Conservation (phyloP, 2,329 filamentous ascomycete species). For the Beauveria australis region DNA sequence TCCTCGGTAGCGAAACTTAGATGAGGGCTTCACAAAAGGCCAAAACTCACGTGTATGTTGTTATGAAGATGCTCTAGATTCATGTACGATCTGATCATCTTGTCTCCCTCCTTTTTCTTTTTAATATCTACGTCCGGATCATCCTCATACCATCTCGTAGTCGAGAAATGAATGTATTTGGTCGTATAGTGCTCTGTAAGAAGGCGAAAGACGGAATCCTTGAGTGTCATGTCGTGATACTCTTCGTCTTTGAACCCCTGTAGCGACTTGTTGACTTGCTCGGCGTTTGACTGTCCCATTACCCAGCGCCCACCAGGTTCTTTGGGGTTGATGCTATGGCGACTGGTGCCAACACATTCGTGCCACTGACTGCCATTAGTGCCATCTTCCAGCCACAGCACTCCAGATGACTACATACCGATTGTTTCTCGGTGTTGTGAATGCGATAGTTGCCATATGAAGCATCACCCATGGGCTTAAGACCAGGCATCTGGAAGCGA, state of each 20-base stretch:
- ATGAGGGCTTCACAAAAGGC: not conserved
- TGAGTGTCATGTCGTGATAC: not conserved
- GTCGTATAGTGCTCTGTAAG: conserved; percentile 18
- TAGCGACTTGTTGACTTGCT: not conserved
- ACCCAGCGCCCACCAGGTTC: not conserved
- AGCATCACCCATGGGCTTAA: not conserved
- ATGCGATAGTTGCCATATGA: not conserved
- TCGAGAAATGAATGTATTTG: conserved; percentile 16
- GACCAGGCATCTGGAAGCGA: conserved; percentile 17
- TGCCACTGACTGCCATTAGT: not conserved
- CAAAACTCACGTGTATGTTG: not conserved
- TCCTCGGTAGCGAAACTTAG: no score
- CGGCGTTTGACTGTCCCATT: not conserved
- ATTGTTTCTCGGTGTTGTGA: not conserved
- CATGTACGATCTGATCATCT: not conserved
- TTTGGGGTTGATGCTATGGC: not conserved
- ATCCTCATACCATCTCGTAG: not conserved
- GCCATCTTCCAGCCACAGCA: not conserved
- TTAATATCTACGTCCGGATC: not conserved
- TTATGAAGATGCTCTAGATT: not conserved
- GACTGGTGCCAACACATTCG: not conserved
- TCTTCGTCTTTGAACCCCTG: not conserved
- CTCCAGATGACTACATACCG: not conserved
- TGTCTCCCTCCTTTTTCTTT: not conserved
- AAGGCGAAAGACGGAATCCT: conserved; percentile 18